These are phyloP conservation scores for Conticribra guillardii DNA, from an alignment of 108 stramenopile genomes.

Conservation along the genomic window DNA sequence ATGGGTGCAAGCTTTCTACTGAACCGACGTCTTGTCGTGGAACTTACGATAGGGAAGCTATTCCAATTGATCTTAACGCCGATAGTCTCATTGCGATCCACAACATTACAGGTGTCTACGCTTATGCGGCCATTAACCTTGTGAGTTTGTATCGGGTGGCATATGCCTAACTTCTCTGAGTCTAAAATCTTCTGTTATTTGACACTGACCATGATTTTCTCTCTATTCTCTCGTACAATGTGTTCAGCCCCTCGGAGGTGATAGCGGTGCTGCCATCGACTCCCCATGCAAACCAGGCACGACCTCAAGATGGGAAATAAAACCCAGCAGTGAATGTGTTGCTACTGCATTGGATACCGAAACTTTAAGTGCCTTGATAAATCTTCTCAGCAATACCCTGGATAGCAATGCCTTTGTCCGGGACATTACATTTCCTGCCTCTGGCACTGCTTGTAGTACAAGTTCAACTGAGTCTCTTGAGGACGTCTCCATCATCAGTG, in stretches of 20 bases:
- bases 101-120: conserved; percentile 11
- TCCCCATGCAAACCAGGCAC: conserved; percentile 40
- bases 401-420: conserved; percentile 37
- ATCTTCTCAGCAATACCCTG: conserved; percentile 15
- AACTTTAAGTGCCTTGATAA: conserved; percentile 31
- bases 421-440: conserved; percentile 31
- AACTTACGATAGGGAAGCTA: not conserved
- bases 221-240: no score
- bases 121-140: conserved; percentile 4
- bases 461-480: conserved; percentile 14
- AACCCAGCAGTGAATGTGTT: conserved; percentile 22
- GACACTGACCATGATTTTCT: no score
- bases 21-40: not conserved
- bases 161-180: no score
- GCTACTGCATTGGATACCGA: conserved; percentile 29
- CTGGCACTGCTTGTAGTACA: conserved; percentile 22
- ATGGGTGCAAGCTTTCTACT: not conserved
- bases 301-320: conserved; percentile 51
- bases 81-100: conserved; percentile 12
- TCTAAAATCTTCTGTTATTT: no score
- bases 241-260: conserved; percentile 9
- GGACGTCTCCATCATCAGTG: conserved; percentile 4
- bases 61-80: not conserved
- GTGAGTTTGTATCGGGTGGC: no score
- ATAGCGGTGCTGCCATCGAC: conserved; percentile 13